These are phyloP conservation scores for Cytospora piceae DNA, from an alignment of 2,329 filamentous ascomycete species.

Conservation along the genomic window DNA sequence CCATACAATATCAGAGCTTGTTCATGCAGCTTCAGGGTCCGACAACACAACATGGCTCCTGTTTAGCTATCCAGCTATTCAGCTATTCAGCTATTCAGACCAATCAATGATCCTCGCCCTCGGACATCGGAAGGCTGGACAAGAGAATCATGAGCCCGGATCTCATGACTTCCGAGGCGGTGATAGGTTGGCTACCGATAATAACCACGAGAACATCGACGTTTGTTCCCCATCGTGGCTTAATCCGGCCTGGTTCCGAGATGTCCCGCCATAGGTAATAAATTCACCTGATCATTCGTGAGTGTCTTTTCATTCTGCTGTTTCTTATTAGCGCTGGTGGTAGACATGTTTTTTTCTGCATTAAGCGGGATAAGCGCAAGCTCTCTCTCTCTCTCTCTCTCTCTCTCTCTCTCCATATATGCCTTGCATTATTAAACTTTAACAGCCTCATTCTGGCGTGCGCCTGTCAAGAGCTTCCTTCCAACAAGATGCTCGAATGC, in stretches of 20 bases:
- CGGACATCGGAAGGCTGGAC: not conserved
- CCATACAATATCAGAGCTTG: not conserved
- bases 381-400: too few relatives aligned
- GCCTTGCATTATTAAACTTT: not conserved
- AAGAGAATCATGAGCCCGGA: not conserved
- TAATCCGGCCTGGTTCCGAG: not conserved
- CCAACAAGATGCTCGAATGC: too few relatives aligned
- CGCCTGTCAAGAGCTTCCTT: too few relatives aligned
- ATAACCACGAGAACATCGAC: not conserved
- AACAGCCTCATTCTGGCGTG: too few relatives aligned
- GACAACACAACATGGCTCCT: too few relatives aligned
- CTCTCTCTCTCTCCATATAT: too few relatives aligned
- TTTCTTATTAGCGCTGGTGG: not conserved
- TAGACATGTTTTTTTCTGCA: not conserved
- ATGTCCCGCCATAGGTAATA: not conserved
- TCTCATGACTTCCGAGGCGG: not conserved
- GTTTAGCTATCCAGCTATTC: too few relatives aligned
- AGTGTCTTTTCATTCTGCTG: not conserved
- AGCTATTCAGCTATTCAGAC: too few relatives aligned
- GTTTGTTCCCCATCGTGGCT: not conserved
- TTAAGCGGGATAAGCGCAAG: not conserved
- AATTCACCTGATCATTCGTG: not conserved
- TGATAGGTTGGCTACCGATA: not conserved
- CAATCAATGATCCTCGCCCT: not conserved
- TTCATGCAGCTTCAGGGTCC: not conserved